phyloP scores from a whole-genome alignment of 108 stramenopile genomes.

The Chaetoceros tenuissimus region DNA sequence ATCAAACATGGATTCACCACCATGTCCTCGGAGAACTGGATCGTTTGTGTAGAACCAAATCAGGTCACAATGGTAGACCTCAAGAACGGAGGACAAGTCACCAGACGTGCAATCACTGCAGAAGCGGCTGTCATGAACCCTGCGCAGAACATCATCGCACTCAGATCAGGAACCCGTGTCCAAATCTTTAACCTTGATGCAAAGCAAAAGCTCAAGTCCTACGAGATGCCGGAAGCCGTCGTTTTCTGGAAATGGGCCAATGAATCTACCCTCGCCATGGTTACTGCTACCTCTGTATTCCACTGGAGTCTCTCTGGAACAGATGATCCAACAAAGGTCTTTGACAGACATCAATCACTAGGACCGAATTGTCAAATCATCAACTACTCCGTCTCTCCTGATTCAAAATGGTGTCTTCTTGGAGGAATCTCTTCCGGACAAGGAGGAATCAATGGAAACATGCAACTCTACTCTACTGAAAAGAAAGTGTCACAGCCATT shows the following conservation, averaged over 20 bases:
- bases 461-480: conserved; percentile 97
- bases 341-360: conserved; percentile 90
- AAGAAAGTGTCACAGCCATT: conserved; percentile 95
- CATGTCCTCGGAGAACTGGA: conserved; percentile 91
- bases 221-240: conserved; percentile 82
- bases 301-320: conserved; percentile 88
- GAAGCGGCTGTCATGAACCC: conserved; percentile 99
- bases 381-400: conserved; percentile 94
- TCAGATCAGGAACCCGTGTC: conserved; percentile 84
- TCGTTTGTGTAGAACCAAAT: conserved; percentile 82
- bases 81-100: conserved; percentile 82
- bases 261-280: conserved; percentile 83
- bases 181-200: conserved; percentile 98
- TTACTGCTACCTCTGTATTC: conserved; percentile 89
- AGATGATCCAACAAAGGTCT: conserved; percentile 79
- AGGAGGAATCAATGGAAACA: conserved; percentile 87
- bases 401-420: conserved; percentile 95
- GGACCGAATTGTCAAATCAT: conserved; percentile 90
- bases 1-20: conserved; percentile 88
- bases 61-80: conserved; percentile 93
- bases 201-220: conserved; percentile 88
- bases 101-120: conserved; percentile 92
- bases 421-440: conserved; percentile 89
- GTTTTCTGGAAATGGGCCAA: conserved; percentile 96
- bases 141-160: conserved; percentile 80